A percentile compares a stretch with the other conserved stretches of the same genome.
phyloP scores from a whole-genome alignment of 2,329 filamentous ascomycete species.

The Fusarium guadeloupense region DNA sequence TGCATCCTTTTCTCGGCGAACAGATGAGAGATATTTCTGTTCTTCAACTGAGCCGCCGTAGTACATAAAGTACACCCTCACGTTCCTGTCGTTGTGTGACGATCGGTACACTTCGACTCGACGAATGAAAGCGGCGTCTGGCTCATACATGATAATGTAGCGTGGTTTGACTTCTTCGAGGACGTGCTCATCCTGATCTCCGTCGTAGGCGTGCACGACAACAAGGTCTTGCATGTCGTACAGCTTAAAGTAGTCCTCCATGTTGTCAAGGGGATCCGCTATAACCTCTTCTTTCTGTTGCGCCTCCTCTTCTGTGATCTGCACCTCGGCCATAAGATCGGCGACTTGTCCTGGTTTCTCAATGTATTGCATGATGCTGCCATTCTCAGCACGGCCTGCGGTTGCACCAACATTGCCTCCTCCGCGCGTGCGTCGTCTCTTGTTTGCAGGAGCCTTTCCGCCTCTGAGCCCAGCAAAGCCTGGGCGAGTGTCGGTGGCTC shows the following conservation, averaged over 20 bases:
- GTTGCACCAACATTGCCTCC: conserved; percentile 70
- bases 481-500: conserved; percentile 67
- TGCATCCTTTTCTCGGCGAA: conserved; percentile 94
- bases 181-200: conserved; percentile 95
- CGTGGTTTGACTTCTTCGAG: conserved; percentile 92
- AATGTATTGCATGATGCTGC: conserved; percentile 79
- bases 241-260: conserved; percentile 91
- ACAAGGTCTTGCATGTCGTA: conserved; percentile 92
- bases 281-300: conserved; percentile 79
- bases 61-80: conserved; percentile 96
- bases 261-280: conserved; percentile 82
- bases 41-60: conserved; percentile 96
- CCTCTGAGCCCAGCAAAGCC: conserved; percentile 60
- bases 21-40: conserved; percentile 87
- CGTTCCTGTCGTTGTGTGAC: conserved; percentile 87
- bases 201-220: conserved; percentile 91
- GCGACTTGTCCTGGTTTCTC: conserved; percentile 86
- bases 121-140: conserved; percentile 92
- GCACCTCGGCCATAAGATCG: conserved; percentile 81
- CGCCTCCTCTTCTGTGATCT: conserved; percentile 80
- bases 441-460: conserved; percentile 77
- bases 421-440: conserved; percentile 84
- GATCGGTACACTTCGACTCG: conserved; percentile 95
- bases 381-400: conserved; percentile 73
- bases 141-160: conserved; percentile 99